Evolutionary conservation across 805 yeast species (phyloP), one percentile per base, ranked within the genome.

Genomic region (Yarrowia sp.): DNA sequence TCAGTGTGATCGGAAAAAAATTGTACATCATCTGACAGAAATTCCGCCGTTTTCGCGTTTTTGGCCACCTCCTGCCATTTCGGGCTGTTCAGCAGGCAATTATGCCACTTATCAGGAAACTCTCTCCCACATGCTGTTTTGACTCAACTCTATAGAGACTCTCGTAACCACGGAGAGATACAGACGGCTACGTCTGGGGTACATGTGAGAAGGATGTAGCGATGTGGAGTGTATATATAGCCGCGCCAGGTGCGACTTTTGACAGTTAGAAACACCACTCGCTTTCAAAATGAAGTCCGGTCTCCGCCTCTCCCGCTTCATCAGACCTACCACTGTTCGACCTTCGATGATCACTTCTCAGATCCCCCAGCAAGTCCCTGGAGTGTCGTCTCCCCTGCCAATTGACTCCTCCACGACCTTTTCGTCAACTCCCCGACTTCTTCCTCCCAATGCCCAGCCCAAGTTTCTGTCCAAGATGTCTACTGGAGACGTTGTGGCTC

Each of bases 61-160:
- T 38, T 40, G 9, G 42, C 58, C 33, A 36, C 17, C 58, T 52
- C 58, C 58, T 52, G 10, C 58, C 58, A 33, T 52, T 52, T 50
- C n/a, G 9, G 42, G 44, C 19, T 19, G 3, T 19, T 20, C 55
- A 24, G 13, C 7, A 10, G 34, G 1, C 14, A 3, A 2, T 24
- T 15, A 3, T 49, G 13, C 6, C 55, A 19, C 55, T 17, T 3
- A 24, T 2, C 17, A 20, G 61, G 61, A 55, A 55, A 55, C 61
- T 55, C 61, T 55, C 61, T 55, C 61, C 61, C 46, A 55, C 61
- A 55, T 55, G 46, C 61, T 24, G 61, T 55, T 39, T 55, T 13
- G 58, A 34, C 38, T 17, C 47, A 17, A 10, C 14, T 6, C 24
- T 17, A 43, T 43, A 24, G 30, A 24, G 30, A 24, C 30, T 24